Percentiles rank a stretch among this genome's conserved stretches.
These are phyloP conservation scores for Phytophthora citricola DNA, from an alignment of 352 stramenopile species.

Conservation along the genomic window DNA sequence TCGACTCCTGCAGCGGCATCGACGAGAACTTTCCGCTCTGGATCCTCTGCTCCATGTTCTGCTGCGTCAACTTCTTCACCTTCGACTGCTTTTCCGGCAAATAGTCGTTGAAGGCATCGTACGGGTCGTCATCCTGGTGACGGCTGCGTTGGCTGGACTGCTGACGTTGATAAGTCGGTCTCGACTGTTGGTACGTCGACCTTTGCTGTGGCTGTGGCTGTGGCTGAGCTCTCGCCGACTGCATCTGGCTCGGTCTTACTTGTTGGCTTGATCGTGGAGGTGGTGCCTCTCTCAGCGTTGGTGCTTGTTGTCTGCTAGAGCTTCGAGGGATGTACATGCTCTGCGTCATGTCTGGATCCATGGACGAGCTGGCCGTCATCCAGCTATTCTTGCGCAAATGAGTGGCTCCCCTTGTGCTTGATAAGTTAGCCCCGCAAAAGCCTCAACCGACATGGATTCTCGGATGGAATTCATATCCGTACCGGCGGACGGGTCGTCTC, in stretches of 20 bases:
- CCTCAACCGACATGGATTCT: constrained; percentile 65
- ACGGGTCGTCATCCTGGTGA: constrained; percentile 43
- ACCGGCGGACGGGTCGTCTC: constrained; percentile 53
- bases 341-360: constrained; percentile 41
- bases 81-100: constrained; percentile 57
- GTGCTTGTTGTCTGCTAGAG: constrained; percentile 3
- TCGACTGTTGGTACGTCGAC: constrained; percentile 16
- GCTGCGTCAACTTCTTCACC: constrained; percentile 45
- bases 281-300: constrained; percentile 6
- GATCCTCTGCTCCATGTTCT: constrained; percentile 42
- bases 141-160: constrained; percentile 18
- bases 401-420: constrained; percentile 33
- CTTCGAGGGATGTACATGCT: constrained; percentile 34
- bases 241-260: constrained; percentile 1
- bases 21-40: constrained; percentile 54
- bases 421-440: constrained; percentile 48
- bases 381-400: constrained; percentile 56
- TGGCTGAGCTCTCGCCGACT: not conserved
- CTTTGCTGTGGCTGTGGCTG: not conserved
- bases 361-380: constrained; percentile 52
- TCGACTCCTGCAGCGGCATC: constrained; percentile 29
- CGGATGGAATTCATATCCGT: constrained; percentile 76
- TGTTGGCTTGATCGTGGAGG: constrained; percentile 11
- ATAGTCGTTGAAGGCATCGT: constrained; percentile 84
- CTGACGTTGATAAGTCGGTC: constrained; percentile 13